Conservation (phyloP, 2,329 filamentous ascomycete genomes). For the Monilinia aucupariae region DNA sequence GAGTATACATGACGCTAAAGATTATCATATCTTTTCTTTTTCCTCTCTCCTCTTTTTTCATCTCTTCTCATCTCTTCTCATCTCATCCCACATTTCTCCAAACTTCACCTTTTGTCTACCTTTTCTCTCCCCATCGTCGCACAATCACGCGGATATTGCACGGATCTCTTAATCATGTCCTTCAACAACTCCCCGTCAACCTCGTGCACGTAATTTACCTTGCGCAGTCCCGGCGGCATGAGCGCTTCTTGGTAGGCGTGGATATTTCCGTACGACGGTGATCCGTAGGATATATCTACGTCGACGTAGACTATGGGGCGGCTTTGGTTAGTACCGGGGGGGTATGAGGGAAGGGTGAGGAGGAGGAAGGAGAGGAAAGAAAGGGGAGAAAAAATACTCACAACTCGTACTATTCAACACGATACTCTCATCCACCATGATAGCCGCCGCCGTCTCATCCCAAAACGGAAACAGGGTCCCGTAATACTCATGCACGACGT, state of each 20-base stretch:
- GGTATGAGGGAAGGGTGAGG: no score
- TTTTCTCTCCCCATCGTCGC: background rate
- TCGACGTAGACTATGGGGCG: slow-evolving; percentile 39
- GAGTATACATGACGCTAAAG: no score
- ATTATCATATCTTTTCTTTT: no score
- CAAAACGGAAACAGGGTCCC: slow-evolving; percentile 41
- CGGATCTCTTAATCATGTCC: slow-evolving; percentile 37
- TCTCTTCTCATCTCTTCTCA: no score
- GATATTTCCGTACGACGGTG: slow-evolving; percentile 41
- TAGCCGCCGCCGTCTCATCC: slow-evolving; percentile 43
- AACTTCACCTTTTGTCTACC: no score
- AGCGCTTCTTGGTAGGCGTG: slow-evolving; percentile 41
- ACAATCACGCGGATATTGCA: slow-evolving; percentile 27
- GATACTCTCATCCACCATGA: slow-evolving; percentile 38
- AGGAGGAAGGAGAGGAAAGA: no score
- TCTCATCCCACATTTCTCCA: no score
- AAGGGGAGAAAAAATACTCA: slow-evolving; percentile 18
- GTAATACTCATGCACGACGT: slow-evolving; percentile 38
- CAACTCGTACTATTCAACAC: slow-evolving; percentile 37
- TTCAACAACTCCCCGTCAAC: slow-evolving; percentile 38
- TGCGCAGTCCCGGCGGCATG: slow-evolving; percentile 36
- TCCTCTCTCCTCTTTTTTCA: no score
- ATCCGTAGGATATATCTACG: slow-evolving; percentile 40
- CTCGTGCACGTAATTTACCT: slow-evolving; percentile 39
- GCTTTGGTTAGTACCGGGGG: background rate